Conservation (phyloP, 1,139 yeast genomes). For the Candida albicans region DNA sequence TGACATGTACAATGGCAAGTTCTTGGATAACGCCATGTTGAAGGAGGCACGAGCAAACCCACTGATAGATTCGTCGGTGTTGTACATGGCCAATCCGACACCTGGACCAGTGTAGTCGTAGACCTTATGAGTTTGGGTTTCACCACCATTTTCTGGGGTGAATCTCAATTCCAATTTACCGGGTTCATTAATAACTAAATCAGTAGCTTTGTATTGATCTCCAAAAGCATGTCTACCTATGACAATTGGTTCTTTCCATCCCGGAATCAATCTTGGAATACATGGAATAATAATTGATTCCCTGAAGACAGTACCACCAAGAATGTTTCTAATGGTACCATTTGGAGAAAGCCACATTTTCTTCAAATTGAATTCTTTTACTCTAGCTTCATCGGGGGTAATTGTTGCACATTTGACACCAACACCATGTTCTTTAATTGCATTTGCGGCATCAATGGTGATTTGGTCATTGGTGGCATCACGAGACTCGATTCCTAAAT, state of each 20-base stretch:
- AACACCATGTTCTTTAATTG: constrained; percentile 73
- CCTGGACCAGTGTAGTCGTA: constrained; percentile 66
- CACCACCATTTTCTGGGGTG: constrained; percentile 63
- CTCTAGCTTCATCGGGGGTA: constrained; percentile 83
- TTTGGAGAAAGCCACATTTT: constrained; percentile 88
- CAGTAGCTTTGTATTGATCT: constrained; percentile 83
- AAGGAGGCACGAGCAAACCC: constrained; percentile 82
- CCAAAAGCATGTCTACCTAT: constrained; percentile 88
- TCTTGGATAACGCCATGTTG: constrained; percentile 67
- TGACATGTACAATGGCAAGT: constrained; percentile 66
- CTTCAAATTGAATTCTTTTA: constrained; percentile 68
- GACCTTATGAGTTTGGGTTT: constrained; percentile 49
- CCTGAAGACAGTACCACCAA: constrained; percentile 83
- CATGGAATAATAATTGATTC: constrained; percentile 79
- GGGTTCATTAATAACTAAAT: constrained; percentile 64
- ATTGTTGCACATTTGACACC: constrained; percentile 87
- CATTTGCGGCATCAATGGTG: constrained; percentile 74
- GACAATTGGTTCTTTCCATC: constrained; percentile 80
- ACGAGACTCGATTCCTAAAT: constrained; percentile 68
- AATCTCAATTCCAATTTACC: constrained; percentile 68
- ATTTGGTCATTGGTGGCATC: constrained; percentile 73
- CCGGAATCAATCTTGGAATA: constrained; percentile 73
- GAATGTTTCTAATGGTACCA: constrained; percentile 78
- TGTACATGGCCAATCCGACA: constrained; percentile 80
- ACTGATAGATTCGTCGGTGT: constrained; percentile 74